Conservation (phyloP, 2,329 filamentous ascomycete species). For the Mycosphaerelloides madeirae region DNA sequence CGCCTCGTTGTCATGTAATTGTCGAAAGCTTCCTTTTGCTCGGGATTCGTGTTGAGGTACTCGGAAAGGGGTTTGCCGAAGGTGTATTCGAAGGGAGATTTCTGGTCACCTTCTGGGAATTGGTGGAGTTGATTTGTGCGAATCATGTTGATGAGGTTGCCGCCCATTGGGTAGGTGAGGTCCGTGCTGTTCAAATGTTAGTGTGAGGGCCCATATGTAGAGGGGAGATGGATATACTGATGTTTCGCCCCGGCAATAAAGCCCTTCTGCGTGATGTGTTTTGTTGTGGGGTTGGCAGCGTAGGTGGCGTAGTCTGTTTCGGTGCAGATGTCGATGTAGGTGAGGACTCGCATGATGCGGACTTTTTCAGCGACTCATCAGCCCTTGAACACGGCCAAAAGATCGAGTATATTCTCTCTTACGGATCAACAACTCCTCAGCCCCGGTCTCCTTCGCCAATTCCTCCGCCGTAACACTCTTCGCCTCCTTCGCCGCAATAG, state of each 20-base stretch:
- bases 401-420: too few relatives aligned
- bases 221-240: conserved; percentile 32
- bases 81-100: conserved; percentile 7
- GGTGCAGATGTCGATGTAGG: conserved; percentile 2
- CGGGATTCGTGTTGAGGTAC: conserved; percentile 5
- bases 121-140: conserved; percentile 13
- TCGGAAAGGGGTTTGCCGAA: conserved; percentile 6
- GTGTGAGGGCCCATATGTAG: conserved; percentile 25
- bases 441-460: not conserved
- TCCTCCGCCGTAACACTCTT: not conserved
- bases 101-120: not conserved
- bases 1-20: conserved; percentile 12
- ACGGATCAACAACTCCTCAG: conserved; percentile 2
- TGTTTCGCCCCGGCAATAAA: conserved; percentile 9
- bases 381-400: too few relatives aligned
- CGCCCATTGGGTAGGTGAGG: conserved; percentile 1
- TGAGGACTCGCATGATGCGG: conserved; percentile 6
- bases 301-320: conserved; percentile 6
- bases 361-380: too few relatives aligned
- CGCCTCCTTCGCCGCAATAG: not conserved
- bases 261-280: conserved; percentile 2
- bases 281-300: conserved; percentile 5
- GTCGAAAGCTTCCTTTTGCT: conserved; percentile 15
- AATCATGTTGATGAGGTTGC: conserved; percentile 6
- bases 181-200: conserved; percentile 4